Base-by-base conservation (phyloP, 345 rosid species). In the Euphorbia lathyris region DNA sequence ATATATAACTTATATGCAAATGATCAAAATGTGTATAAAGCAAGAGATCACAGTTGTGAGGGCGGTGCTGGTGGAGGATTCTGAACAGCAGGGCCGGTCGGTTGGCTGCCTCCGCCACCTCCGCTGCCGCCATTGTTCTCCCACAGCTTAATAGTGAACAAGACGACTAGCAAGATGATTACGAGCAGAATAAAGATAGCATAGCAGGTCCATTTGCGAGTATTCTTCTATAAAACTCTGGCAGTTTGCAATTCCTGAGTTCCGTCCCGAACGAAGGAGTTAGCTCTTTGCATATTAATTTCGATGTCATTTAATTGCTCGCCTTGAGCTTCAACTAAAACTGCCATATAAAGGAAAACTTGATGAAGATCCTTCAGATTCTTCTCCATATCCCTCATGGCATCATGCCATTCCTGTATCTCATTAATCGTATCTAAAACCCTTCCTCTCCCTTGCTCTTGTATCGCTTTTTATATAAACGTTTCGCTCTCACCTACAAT, bases 331-430 rank as follows among this genome's bases (percentile, higher is more conserved):
- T 86, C 78, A 3, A 89, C 96, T 81, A 90, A 19, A 4, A 90
- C 92, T 0, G 93, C 87, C 98, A 90, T 90, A 86, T 87, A 95
- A 30, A 87, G 59, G 78, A 93, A 90, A 74, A 93, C 93, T 63
- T 93, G 97, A 85, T 93, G 97, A 73, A 93, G 77, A 82, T 90
- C 95, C 74, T 68, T 84, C 12, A 93, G 90, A 68, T 88, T 84
- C 75, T 88, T 88, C 85, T 90, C 93, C 23, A 93, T 66, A 38
- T 88, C 93, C 74, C 85, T 90, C 19, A 86, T 96, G 0, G 95
- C 93, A 43, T 93, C 98, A 47, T 93, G 97, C 79, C 97, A 86
- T 69, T 93, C 97, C 68, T 90, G 96, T 36, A 93, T 89, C 84
- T n/a, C n/a, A n/a, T n/a, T n/a, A n/a, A n/a, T n/a, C n/a, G n/a